Conservation (phyloP, 108 stramenopile species). For the Nitzschia putrida region DNA sequence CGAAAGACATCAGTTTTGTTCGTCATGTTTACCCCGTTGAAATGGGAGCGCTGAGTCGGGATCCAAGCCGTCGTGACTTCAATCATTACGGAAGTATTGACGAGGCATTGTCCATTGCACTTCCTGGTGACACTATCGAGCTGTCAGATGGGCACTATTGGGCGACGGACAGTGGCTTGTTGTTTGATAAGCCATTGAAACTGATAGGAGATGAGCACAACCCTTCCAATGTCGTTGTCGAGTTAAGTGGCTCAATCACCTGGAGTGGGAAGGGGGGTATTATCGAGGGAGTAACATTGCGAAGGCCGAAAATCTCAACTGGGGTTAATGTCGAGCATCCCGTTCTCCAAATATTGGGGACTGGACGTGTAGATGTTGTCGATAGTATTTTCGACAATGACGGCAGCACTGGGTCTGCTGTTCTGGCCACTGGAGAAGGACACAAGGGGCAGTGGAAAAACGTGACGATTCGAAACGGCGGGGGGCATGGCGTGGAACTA, state of each 20-base stretch:
- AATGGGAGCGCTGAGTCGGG: slow-evolving; percentile 66
- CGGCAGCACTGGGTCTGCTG: slow-evolving; percentile 51
- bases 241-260: slow-evolving; percentile 70
- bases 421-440: slow-evolving; percentile 14
- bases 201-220: slow-evolving; percentile 84
- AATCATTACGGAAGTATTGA: slow-evolving; percentile 73
- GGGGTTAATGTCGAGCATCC: slow-evolving; percentile 37
- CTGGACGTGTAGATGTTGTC: slow-evolving; percentile 59
- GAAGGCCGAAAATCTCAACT: slow-evolving; percentile 65
- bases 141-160: slow-evolving; percentile 88
- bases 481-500: slow-evolving; percentile 12
- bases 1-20: slow-evolving; percentile 71
- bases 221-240: slow-evolving; percentile 77
- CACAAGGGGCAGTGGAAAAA: slow-evolving; percentile 26
- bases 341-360: slow-evolving; percentile 47
- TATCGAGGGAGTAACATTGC: slow-evolving; percentile 81
- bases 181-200: slow-evolving; percentile 58
- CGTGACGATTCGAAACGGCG: slow-evolving; percentile 32
- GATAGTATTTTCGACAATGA: slow-evolving; percentile 72
- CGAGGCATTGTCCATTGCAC: slow-evolving; percentile 61
- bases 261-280: slow-evolving; percentile 74
- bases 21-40: slow-evolving; percentile 83
- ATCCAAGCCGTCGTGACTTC: slow-evolving; percentile 53
- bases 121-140: slow-evolving; percentile 85
- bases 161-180: slow-evolving; percentile 64